Percentiles rank a stretch among this genome's conserved stretches.
These are phyloP conservation scores for Ploettnerulaceae sp. DNA, from an alignment of 2,329 filamentous ascomycete genomes.

Conservation along the genomic window DNA sequence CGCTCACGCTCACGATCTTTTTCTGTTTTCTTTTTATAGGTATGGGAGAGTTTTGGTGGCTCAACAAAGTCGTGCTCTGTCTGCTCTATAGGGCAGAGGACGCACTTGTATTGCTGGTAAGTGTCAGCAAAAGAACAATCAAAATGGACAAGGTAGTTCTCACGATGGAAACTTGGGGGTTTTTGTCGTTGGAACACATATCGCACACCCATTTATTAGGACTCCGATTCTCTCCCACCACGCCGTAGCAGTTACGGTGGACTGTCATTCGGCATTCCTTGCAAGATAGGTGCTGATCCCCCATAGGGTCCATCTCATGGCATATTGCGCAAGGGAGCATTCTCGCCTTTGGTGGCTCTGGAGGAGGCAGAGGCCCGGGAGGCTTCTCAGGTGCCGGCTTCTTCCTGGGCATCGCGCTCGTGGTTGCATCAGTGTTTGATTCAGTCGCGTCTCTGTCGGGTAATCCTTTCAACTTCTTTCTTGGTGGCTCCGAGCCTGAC, in stretches of 20 bases:
- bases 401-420: conserved; percentile 40
- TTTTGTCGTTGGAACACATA: conserved; percentile 92
- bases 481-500: conserved; percentile 48
- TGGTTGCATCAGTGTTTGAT: conserved; percentile 11
- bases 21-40: conserved; percentile 85
- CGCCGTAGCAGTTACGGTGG: conserved; percentile 89
- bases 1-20: conserved; percentile 87
- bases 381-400: conserved; percentile 54
- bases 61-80: conserved; percentile 83
- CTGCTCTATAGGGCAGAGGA: conserved; percentile 78
- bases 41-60: conserved; percentile 68
- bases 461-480: conserved; percentile 58
- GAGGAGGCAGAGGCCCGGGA: conserved; percentile 61
- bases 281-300: conserved; percentile 72
- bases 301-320: conserved; percentile 63
- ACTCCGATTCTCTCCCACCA: conserved; percentile 60
- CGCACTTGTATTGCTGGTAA: conserved; percentile 76
- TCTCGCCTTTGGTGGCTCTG: conserved; percentile 74
- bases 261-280: conserved; percentile 87
- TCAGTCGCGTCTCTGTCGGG: conserved; percentile 39
- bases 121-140: conserved; percentile 20
- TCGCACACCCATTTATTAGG: conserved; percentile 89
- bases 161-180: conserved; percentile 85
- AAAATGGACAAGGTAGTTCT: conserved; percentile 35
- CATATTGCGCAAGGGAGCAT: conserved; percentile 83